Base-by-base conservation (phyloP, 768 basidiomycete genomes). In the Rubroboletus satanas region DNA sequence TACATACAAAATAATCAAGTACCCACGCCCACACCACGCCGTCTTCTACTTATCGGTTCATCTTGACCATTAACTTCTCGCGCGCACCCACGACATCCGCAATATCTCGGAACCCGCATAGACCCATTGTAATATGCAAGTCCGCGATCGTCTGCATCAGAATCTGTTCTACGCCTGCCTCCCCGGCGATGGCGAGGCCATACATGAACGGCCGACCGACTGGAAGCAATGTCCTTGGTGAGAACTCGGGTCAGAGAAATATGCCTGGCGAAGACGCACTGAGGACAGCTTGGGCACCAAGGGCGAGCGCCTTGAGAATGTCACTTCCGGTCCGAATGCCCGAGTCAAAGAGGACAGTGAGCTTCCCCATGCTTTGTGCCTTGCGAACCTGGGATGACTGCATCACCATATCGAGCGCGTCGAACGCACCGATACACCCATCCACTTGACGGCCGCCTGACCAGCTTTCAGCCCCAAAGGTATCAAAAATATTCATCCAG, bases 361-460 rank as follows among this genome's bases (percentile, higher is more conserved):
- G 69, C 53, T 79, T 80, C 1, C 86, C 86, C 14, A 75, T 67
- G 6, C 66, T 66, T 63, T 89, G 86, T 0, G 86, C 85, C 5
- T 71, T 74, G 47, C 72, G 74, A 54, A 90, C 73, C 52, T 79
- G 80, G 21, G 77, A 69, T 0, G 88, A 90, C 46, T 79, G 75
- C 72, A 80, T 83, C 61, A 93, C 86, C 43, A 72, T 74, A 54
- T 84, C 83, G 14, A 93, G 80, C 4, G 87, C 85, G 58, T 82
- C 82, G 14, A 93, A 72, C 1, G 90, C 83, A 0, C 84, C 80
- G 21, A 92, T 81, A 3, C 85, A 85, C 5, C 91, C 90, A 66
- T 95, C 92, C 7, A 89, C 74, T 64, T 89, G 87, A 21, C 87
- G 79, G 5, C 85, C 87, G 32, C 87, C 87, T 88, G 32, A 9